Evolutionary conservation across 164 flowering plant genomes (phyloP), one percentile per base, ranked within the genome.

Genomic region (Malania oleifera): DNA sequence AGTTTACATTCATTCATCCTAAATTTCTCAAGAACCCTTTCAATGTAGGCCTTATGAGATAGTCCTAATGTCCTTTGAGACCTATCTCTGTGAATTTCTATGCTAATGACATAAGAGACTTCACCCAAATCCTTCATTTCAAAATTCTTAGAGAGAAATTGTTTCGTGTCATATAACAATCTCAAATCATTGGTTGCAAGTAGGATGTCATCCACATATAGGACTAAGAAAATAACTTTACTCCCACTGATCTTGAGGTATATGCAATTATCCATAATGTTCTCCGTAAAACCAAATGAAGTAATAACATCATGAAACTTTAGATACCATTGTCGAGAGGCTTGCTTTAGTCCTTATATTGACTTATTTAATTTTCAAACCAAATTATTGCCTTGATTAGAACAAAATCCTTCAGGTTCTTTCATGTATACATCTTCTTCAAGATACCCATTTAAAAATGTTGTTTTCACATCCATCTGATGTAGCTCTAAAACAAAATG

Each of bases 401-500:
- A 2, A 6, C 23, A 24, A 57, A 57, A 57, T 2, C 51, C 51
- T 41, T 57, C 50, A 24, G 17, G 60, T 57, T 57, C 38, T 5
- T 0, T 1, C 31, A 59, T 48, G 15, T 47, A 49, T 0, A 48
- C 14, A 17, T 35, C 24, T 14, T 49, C 63, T 15, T 35, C 0
- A 1, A 37, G 22, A 43, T 47, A 29, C 3, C 54, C 54, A 59
- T 59, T 59, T 0, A 59, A 24, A 34, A 59, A 59, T 0, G 29
- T 29, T 1, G 45, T 59, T 24, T 59, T 59, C 17, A 59, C 63
- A 59, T 59, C 54, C 46, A 49, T 59, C n/a, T 59, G 63, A 51
- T 60, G 56, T 17, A 60, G 18, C 48, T 60, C 64, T 34, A 60
- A 60, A 39, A 50, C 64, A 51, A 37, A 50, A 50, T 60, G 56